Conservation (phyloP, 495 filamentous ascomycete genomes). For the Cercophora samala region DNA sequence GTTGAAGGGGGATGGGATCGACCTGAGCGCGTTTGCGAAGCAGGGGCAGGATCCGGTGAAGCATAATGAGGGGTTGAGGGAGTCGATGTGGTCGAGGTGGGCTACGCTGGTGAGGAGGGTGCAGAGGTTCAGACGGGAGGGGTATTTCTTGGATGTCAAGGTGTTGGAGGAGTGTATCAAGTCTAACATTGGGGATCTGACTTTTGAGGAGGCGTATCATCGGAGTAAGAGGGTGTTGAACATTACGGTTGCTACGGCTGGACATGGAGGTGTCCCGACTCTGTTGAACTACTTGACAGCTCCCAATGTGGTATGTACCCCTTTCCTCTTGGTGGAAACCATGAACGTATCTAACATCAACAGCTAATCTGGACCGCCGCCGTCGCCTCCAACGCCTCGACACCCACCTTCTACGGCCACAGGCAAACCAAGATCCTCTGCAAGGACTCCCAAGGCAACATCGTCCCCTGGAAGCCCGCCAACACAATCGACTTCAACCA, state of each 20-base stretch:
- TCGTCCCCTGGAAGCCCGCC: conserved; percentile 73
- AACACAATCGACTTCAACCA: conserved; percentile 64
- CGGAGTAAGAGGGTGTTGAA: conserved; percentile 85
- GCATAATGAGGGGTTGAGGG: conserved; percentile 17
- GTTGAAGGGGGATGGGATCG: conserved; percentile 73
- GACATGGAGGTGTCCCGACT: conserved; percentile 73
- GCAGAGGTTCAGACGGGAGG: conserved; percentile 63
- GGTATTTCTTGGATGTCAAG: conserved; percentile 78
- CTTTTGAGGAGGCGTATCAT: conserved; percentile 90
- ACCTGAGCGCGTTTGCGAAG: conserved; percentile 72
- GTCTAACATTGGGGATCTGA: conserved; percentile 82
- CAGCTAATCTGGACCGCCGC: conserved; percentile 91
- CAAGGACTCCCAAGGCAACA: conserved; percentile 74
- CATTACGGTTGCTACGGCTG: conserved; percentile 79
- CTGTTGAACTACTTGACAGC: conserved; percentile 91
- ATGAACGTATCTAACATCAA: not conserved
- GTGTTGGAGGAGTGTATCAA: conserved; percentile 83
- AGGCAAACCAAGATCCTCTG: conserved; percentile 68
- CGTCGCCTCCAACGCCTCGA: conserved; percentile 82
- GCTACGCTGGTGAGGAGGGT: conserved; percentile 60
- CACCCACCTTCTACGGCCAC: conserved; percentile 57
- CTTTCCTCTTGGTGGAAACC: not conserved
- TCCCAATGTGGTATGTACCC: conserved; percentile 76
- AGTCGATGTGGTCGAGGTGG: conserved; percentile 43
- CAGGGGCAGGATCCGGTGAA: conserved; percentile 27